Evolutionary conservation across 2,329 filamentous ascomycete species (phyloP), one percentile per base, ranked within the genome.

Genomic region (Basipetospora chlamydospora): DNA sequence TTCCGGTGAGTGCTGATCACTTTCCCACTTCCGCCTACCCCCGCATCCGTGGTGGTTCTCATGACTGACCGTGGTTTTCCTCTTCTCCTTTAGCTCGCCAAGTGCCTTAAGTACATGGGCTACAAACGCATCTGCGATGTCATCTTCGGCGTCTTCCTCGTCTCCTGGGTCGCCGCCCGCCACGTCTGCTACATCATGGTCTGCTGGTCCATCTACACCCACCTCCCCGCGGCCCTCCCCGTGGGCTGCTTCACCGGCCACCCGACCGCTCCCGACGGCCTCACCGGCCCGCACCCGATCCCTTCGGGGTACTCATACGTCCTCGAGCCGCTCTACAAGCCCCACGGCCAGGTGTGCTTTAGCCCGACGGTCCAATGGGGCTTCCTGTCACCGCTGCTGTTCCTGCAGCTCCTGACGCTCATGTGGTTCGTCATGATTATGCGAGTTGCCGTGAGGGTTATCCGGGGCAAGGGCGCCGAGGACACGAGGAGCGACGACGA

Each of bases 401-500:
- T 78, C 26, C 66, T 98, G 16, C 86, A 96, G 57, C 63, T 67
- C 16, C 70, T 98, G 37, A 86, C 82, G 22, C 62, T 93, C 25
- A 67, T 82, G 42, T 96, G 90, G 90, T 93, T 96, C 51, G 68
- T 66, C 43, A 81, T 94, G 76, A 94, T 96, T 46, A 58, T 87
- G 26, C 74, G 77, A 39, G 82, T 98, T 3, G 86, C 86, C 16
- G 67, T 80, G 43, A 77, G 79, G 42, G 86, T 96, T 5, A 53
- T 96, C 25, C 71, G 68, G 35, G 87, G 88, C 22, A 72, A 68
- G 26, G 66, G 73, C 22, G 86, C 88, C 5, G 86, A 95, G 44
- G 90, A 98, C 51, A 71, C 75, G 13, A 76, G 90, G 39, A 93
- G 84, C 43, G 88, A 95, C 47, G 84, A 85, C 44, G 86, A 93